Base-by-base conservation (phyloP, 2,329 filamentous ascomycete species). In the Ophiostoma pallidulum region DNA sequence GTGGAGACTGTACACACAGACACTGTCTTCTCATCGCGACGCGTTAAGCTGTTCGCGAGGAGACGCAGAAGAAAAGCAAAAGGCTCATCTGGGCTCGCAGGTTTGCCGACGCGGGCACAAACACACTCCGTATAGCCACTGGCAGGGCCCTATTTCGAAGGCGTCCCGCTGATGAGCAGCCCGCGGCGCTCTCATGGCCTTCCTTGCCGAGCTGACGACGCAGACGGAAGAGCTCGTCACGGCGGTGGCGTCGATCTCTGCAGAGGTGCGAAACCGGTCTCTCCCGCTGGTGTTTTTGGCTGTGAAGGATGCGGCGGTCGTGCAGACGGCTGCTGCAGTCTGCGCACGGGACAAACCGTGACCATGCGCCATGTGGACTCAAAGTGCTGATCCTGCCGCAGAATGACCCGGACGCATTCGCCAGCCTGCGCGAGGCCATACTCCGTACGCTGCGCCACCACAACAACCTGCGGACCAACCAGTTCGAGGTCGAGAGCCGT, bases 201-300 rank as follows among this genome's bases (percentile, higher is more conserved):
- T 85, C 63, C 73, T 80, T 57, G 78, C 81, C 54, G 75, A 71
- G 60, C 65, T 90, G 48, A 74, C 72, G 41, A 69, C 73, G 48
- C 70, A 90, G 57, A 79, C 78, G 1, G 83, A 86, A 52, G 79
- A 88, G 60, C 75, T 95, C 28, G 74, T 94, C 51, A 71, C 75
- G 35, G 70, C 75, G 36, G 68, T 89, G 51, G 74, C 80, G 12
- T 71, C 71, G n/a, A 67, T 73, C 35, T 67, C 73, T 37, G 54
- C 65, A 12, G 31, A 46, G 38, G 38, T 39, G n/a, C n/a, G n/a
- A n/a, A n/a, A n/a, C n/a, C n/a, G n/a, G n/a, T n/a, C n/a, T n/a
- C n/a, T n/a, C n/a, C n/a, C n/a, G n/a, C n/a, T n/a, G n/a, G n/a
- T n/a, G n/a, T n/a, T n/a, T n/a, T n/a, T n/a, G n/a, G n/a, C n/a